Evolutionary conservation across 1,284 basidiomycete genomes (phyloP), one percentile per base, ranked within the genome.

Genomic region (Melampsora americana): DNA sequence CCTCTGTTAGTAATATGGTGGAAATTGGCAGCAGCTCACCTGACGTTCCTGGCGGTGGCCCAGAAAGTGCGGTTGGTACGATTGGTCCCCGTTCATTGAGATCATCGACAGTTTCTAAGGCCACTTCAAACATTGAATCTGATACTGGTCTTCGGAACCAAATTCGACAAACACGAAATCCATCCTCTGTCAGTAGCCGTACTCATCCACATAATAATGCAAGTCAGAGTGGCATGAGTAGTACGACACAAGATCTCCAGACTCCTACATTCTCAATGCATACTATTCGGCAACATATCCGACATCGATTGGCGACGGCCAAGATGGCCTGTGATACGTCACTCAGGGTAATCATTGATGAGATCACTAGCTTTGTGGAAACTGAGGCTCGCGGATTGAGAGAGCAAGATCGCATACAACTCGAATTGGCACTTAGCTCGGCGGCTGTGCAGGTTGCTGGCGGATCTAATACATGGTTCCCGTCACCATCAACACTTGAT

Each of bases 301-400:
- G 92, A 65, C 89, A 93, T 80, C 90, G 95, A 73, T 89, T 98
- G 83, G 91, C 91, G 83, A 90, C 90, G 0, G 94, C 95, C 77
- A 99, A 99, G 86, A 89, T 91, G 72, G 91, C 92, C 79, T 99
- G 95, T 85, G 94, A 99, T 87, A 91, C 91, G 84, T 93, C 96
- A 81, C 87, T 99, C 14, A 89, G 90, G 81, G 90, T 92, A 80
- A 92, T 97, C 80, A 92, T 95, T 71, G 90, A 92, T 82, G 92
- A 90, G 77, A 94, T 99, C 85, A 95, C 95, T 78, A 84, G 88
- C 39, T 97, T 93, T 84, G 96, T 97, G 79, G 95, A 99, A 84
- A 90, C 93, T 81, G 88, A 90, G 79, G 87, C 66, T 86, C 90
- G 69, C 89, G 91, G 78, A 86, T 85, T 77, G 90, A 92, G 30